These are phyloP conservation scores for Paramecium biaurelia DNA, from an alignment of 73 alveolate species.

Conservation along the genomic window DNA sequence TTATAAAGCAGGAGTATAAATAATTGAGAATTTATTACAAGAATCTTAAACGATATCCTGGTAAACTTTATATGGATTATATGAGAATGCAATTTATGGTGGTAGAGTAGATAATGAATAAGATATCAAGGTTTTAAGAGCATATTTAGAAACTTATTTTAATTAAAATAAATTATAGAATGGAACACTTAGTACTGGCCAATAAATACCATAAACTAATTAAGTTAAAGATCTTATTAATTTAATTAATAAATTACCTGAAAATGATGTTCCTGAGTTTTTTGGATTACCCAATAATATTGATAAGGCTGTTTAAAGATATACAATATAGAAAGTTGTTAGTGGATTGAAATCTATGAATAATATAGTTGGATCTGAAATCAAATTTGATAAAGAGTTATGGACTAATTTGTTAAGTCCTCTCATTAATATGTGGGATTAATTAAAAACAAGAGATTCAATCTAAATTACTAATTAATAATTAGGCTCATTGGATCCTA, in stretches of 20 bases:
- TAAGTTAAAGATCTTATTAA: constrained; percentile 84
- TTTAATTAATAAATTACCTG: constrained; percentile 92
- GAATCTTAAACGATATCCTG: constrained; percentile 86
- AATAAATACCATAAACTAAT: constrained; percentile 73
- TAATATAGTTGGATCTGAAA: constrained; percentile 91
- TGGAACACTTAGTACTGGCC: constrained; percentile 74
- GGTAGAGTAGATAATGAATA: constrained; percentile 99
- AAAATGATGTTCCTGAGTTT: constrained; percentile 96
- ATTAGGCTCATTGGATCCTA: constrained; percentile 85
- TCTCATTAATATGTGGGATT: constrained; percentile 89
- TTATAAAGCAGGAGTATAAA: constrained; percentile 86
- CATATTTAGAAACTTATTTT: constrained; percentile 96
- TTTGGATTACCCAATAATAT: constrained; percentile 99
- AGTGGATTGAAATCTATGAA: constrained; percentile 86
- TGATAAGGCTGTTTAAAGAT: constrained; percentile 98
- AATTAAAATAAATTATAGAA: constrained; percentile 75
- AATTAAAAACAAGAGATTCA: constrained; percentile 72
- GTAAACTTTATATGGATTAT: constrained; percentile 97
- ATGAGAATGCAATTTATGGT: constrained; percentile 99
- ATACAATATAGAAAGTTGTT: constrained; percentile 86
- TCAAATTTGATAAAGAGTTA: constrained; percentile 93
- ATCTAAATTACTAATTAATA: constrained; percentile 67
- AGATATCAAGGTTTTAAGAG: constrained; percentile 96
- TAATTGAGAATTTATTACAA: neutral
- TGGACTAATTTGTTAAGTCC: constrained; percentile 95